Percentiles rank a stretch among this genome's conserved stretches.
phyloP scores from a whole-genome alignment of 2,329 filamentous ascomycete species.

The Microdochium nivale region DNA sequence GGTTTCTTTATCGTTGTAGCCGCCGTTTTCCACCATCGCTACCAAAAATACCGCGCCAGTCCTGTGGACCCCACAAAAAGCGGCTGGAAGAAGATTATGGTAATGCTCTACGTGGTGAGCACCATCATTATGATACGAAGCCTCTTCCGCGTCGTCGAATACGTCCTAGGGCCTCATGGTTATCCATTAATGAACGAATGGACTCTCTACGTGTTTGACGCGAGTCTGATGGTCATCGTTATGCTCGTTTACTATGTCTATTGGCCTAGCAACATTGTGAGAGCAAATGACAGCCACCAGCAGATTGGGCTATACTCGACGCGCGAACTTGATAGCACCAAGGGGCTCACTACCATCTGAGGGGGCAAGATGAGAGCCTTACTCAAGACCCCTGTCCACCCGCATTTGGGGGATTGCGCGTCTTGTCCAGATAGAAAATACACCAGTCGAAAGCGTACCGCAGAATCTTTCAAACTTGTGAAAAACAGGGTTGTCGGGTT shows the following conservation, averaged over 20 bases:
- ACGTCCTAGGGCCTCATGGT: conserved; percentile 27
- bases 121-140: conserved; percentile 32
- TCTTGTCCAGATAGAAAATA: neutral
- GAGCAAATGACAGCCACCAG: neutral
- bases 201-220: conserved; percentile 31
- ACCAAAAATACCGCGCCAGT: conserved; percentile 3
- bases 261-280: neutral
- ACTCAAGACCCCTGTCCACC: neutral
- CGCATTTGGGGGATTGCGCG: neutral
- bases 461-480: neutral
- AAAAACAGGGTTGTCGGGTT: neutral
- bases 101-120: conserved; percentile 28
- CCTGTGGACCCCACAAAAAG: neutral
- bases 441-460: neutral
- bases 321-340: neutral
- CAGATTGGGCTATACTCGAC: neutral
- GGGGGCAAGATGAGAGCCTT: neutral
- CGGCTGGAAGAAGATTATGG: conserved; percentile 26
- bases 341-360: neutral
- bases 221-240: conserved; percentile 28
- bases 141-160: conserved; percentile 36
- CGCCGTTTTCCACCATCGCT: conserved; percentile 33
- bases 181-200: conserved; percentile 31
- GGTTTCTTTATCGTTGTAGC: conserved; percentile 43
- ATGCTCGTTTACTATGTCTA: conserved; percentile 18